phyloP scores from a whole-genome alignment of 2,329 filamentous ascomycete species.

The Pestalotiopsis sp. region DNA sequence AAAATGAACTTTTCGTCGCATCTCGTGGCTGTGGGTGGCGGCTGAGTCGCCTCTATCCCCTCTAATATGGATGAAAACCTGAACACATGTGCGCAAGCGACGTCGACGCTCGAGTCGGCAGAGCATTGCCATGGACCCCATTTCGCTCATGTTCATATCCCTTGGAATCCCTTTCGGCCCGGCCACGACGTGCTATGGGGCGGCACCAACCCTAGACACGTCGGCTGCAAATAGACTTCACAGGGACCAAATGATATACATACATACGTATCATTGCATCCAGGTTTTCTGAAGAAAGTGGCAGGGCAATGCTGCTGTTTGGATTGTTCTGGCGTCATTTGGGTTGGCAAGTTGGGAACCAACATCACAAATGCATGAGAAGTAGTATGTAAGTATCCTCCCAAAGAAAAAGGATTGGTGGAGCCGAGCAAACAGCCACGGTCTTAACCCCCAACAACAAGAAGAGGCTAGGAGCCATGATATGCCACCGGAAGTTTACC shows the following conservation, averaged over 20 bases:
- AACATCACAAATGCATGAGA: background rate
- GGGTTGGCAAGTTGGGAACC: background rate
- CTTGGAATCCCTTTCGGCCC: background rate
- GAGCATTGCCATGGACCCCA: background rate
- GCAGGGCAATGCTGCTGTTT: background rate
- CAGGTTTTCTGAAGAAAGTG: background rate
- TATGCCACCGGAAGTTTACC: no score
- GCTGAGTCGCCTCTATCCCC: no score
- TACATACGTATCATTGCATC: background rate
- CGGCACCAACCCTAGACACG: background rate
- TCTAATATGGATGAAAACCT: no score
- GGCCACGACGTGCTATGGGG: background rate
- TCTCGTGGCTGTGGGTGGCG: no score
- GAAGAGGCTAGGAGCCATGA: no score
- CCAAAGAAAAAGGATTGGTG: background rate
- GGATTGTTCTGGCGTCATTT: background rate
- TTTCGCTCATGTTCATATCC: background rate
- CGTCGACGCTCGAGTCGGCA: no score
- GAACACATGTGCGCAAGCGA: no score
- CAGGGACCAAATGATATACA: background rate
- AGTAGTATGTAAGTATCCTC: background rate
- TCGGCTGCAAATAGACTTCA: background rate
- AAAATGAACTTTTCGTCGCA: no score
- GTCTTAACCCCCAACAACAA: background rate
- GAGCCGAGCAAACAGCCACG: background rate